Evolutionary conservation across 306 rosid genomes (phyloP).

Genomic region (Carpinus viminea): DNA sequence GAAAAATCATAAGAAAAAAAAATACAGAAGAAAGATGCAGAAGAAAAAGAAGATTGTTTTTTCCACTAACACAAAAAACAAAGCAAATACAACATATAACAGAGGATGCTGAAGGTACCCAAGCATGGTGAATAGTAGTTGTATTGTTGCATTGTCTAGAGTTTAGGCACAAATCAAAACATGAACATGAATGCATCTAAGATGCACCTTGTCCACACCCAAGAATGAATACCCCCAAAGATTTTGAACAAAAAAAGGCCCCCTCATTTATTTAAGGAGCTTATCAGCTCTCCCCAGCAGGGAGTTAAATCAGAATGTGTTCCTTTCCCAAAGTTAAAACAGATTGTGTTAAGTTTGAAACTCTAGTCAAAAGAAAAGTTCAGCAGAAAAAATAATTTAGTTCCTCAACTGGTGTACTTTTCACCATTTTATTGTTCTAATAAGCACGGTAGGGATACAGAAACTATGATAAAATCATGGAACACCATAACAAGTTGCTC

Average conservation of each 20-base stretch:
- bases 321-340: no score
- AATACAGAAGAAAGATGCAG: neutral
- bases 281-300: slow-evolving; percentile 39
- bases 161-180: no score
- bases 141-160: no score
- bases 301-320: slow-evolving; percentile 17
- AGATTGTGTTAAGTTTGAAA: no score
- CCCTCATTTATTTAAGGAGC: slow-evolving; percentile 23
- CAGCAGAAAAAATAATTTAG: neutral
- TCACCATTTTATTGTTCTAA: neutral
- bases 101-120: neutral
- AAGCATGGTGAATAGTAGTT: no score
- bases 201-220: no score
- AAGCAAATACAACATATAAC: neutral
- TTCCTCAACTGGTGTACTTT: neutral
- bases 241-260: no score
- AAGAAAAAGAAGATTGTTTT: neutral
- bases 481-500: slow-evolving; percentile 5
- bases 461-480: neutral
- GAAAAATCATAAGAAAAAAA: neutral
- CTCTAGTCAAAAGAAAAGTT: no score
- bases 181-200: no score
- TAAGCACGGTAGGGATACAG: neutral
- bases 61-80: neutral
- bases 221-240: no score